Evolutionary conservation across 352 stramenopile species (phyloP), one percentile per base, ranked within the genome.

Genomic region (Globisporangium viniferum): DNA sequence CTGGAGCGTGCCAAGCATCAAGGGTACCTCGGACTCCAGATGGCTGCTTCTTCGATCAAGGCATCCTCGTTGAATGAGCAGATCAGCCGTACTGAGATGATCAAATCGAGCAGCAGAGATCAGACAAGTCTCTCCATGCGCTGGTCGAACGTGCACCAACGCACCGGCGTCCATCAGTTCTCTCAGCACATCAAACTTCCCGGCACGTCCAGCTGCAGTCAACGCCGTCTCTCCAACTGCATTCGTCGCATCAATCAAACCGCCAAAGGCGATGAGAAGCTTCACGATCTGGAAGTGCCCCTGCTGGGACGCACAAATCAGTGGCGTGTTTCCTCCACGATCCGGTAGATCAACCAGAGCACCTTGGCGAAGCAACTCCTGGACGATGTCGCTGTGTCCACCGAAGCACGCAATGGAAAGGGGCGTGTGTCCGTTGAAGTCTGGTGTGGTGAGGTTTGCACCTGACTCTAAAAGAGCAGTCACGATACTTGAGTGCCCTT

Each of bases 51-150:
- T 55, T 20, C 2, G 15, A 33, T 2, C 1, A 10, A 57, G 41
- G 5, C 20, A 24, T 6, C 29, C 41, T 35, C 27, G 41, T 12
- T 14, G 27, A 31, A 65, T 44, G 18, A 65, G 29, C 27, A 54
- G 7, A 12, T 48, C 27, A 5, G 18, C 27, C 2, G 18, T 41
- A 6, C 22, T 27, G 8, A 31, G 41, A 12, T 56, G 27, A 5
- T 22, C 59, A 46, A 29, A 65, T 14, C 18, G 29, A 36, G 44
- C 59, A 33, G 59, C 59, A 27, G 59, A 56, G 7, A 65, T 55
- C 27, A 65, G 18, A 29, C 41, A 56, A 10, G 48, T 65, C 3
- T 55, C 59, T 53, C 44, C 59, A 15, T 54, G n/a, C 48, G 31
- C 8, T 12, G 44, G 41, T 5, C n/a, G 59, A 35, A 55, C 44